A percentile compares a stretch with the other conserved stretches of the same genome.
phyloP scores from a whole-genome alignment of 2,329 filamentous ascomycete species.

The Alternaria hordeiaustralica region DNA sequence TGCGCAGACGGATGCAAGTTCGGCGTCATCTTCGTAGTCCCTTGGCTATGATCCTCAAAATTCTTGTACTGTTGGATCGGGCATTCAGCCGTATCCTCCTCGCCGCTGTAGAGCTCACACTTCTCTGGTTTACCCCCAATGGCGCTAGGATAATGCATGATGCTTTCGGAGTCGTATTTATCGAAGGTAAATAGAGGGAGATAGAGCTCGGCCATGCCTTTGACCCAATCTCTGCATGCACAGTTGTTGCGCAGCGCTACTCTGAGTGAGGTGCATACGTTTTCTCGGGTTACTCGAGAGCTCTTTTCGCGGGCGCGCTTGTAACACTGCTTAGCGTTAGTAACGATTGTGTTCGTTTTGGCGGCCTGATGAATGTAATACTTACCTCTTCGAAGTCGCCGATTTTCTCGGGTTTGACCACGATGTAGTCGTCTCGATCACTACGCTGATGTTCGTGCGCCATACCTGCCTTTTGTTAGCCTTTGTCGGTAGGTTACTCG shows the following conservation, averaged over 20 bases:
- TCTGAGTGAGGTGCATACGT: not conserved
- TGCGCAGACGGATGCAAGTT: constrained; percentile 1
- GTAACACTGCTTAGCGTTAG: not conserved
- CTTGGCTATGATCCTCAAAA: not conserved
- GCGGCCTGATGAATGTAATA: not conserved
- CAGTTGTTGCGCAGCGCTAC: not conserved
- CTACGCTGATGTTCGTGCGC: constrained; percentile 8
- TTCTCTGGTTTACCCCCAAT: not conserved
- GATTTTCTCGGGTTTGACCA: not conserved
- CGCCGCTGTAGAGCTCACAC: not conserved
- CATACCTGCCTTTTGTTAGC: constrained; percentile 6
- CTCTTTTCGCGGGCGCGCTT: not conserved
- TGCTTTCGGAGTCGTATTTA: not conserved
- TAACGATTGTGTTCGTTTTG: not conserved
- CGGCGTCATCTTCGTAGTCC: not conserved
- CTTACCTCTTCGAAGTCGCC: not conserved
- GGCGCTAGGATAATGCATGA: constrained; percentile 4
- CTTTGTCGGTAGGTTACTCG: not conserved
- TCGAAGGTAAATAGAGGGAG: not conserved
- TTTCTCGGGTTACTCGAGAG: not conserved
- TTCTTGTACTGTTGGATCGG: not conserved
- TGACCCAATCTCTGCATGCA: not conserved
- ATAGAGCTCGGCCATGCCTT: not conserved
- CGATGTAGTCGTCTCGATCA: constrained; percentile 10
- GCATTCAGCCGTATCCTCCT: not conserved